phyloP scores from a whole-genome alignment of 495 filamentous ascomycete genomes.

The Penicillium chermesinum region DNA sequence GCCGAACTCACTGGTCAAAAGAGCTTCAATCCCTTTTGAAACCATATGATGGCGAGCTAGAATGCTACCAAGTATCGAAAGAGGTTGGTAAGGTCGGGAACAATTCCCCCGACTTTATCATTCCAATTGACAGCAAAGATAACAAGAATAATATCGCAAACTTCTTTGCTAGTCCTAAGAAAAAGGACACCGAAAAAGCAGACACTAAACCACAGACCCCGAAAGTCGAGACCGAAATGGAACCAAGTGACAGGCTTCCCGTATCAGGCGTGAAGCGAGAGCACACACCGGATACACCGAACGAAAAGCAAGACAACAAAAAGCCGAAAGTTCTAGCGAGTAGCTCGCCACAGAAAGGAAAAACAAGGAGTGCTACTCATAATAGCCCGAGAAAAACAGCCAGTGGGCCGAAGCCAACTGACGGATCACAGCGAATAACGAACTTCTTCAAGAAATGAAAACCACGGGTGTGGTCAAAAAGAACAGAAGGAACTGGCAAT shows the following conservation, averaged over 20 bases:
- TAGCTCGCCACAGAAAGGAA: constrained; percentile 29
- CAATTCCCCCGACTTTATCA: constrained; percentile 73
- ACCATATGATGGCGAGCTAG: constrained; percentile 75
- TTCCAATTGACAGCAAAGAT: constrained; percentile 74
- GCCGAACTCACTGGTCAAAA: constrained; percentile 62
- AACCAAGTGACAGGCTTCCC: constrained; percentile 42
- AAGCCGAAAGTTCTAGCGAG: too few species aligned
- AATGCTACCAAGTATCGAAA: constrained; percentile 77
- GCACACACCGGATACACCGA: too few species aligned
- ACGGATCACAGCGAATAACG: constrained; percentile 75
- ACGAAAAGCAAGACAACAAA: constrained; percentile 22
- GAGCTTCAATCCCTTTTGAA: constrained; percentile 71
- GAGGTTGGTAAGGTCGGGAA: constrained; percentile 97
- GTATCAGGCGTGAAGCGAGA: too few species aligned
- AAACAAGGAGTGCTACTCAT: constrained; percentile 35
- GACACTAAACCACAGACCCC: constrained; percentile 6
- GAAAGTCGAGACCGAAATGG: constrained; percentile 25
- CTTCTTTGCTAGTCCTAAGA: constrained; percentile 67
- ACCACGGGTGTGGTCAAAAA: not conserved
- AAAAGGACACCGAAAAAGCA: constrained; percentile 25
- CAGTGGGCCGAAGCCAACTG: constrained; percentile 42
- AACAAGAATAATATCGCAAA: constrained; percentile 92
- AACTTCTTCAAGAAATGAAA: constrained; percentile 66
- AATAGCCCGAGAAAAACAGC: constrained; percentile 45
- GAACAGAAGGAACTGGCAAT: too few species aligned